Percentiles rank a stretch among this genome's conserved stretches.
Conservation (phyloP, 1,284 basidiomycete species). For the Moesziomyces globuligerus region DNA sequence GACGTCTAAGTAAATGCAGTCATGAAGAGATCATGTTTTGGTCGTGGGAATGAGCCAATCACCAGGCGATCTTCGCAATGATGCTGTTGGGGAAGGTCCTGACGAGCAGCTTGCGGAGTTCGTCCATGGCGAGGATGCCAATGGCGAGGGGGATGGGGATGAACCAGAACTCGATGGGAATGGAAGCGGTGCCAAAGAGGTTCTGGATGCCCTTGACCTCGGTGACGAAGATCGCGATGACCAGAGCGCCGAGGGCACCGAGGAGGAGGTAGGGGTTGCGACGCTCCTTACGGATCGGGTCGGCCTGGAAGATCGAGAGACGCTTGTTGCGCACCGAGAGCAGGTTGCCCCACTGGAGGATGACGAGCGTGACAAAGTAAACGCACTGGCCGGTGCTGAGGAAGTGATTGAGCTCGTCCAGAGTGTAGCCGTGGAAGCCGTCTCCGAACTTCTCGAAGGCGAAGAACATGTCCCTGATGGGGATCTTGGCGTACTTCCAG, state of each 20-base stretch:
- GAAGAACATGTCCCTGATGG: slow-evolving; percentile 49
- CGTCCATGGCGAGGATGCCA: slow-evolving; percentile 67
- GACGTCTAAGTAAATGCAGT: too few species aligned
- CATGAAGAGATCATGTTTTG: neutral
- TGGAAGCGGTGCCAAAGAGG: slow-evolving; percentile 49
- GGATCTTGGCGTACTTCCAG: slow-evolving; percentile 68
- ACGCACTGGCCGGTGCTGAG: slow-evolving; percentile 66
- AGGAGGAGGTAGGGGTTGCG: slow-evolving; percentile 51
- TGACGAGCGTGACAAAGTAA: slow-evolving; percentile 75
- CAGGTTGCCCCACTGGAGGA: slow-evolving; percentile 74
- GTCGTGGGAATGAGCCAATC: slow-evolving; percentile 1
- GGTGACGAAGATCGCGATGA: slow-evolving; percentile 55
- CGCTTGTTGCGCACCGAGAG: slow-evolving; percentile 71
- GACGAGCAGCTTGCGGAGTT: slow-evolving; percentile 60
- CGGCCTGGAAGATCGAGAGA: slow-evolving; percentile 67
- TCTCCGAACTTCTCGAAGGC: slow-evolving; percentile 57
- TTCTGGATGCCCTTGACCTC: slow-evolving; percentile 50
- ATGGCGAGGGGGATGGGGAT: slow-evolving; percentile 70
- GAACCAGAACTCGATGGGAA: slow-evolving; percentile 72
- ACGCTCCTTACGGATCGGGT: slow-evolving; percentile 36
- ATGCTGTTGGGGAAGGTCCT: slow-evolving; percentile 58
- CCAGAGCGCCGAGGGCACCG: slow-evolving; percentile 39
- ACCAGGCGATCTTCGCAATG: slow-evolving; percentile 65
- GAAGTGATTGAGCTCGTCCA: slow-evolving; percentile 66
- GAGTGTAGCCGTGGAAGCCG: slow-evolving; percentile 71